Percentiles rank a stretch among this genome's conserved stretches.
Conservation (phyloP, 306 rosid genomes). For the Inga oerstediana region DNA sequence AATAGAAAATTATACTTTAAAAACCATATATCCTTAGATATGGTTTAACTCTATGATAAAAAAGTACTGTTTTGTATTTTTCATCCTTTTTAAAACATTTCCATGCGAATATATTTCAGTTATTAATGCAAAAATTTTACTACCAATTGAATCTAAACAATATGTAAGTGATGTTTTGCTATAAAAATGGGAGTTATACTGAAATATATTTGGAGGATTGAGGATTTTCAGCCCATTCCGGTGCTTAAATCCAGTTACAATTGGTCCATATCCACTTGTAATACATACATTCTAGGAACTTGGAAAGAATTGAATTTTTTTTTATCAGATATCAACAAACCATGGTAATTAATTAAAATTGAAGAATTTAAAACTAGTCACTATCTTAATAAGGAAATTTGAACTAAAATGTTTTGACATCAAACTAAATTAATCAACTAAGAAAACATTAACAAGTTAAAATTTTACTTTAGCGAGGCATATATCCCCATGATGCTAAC, state of each 20-base stretch:
- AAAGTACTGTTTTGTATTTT: background rate
- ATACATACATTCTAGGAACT: too few relatives aligned
- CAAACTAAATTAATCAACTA: background rate
- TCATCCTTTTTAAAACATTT: background rate
- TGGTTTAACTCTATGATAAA: conserved; percentile 33
- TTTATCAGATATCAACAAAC: too few relatives aligned
- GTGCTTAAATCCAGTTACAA: conserved; percentile 58
- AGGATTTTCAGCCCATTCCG: conserved; percentile 90
- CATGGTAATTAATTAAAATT: too few relatives aligned
- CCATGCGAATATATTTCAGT: background rate
- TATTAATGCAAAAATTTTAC: conserved; percentile 1
- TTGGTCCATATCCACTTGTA: too few relatives aligned
- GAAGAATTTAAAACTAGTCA: too few relatives aligned
- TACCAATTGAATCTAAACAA: conserved; percentile 6
- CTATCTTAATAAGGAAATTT: too few relatives aligned
- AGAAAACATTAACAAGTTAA: too few relatives aligned
- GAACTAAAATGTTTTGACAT: background rate
- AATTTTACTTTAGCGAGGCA: too few relatives aligned
- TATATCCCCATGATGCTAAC: too few relatives aligned
- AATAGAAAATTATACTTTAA: too few relatives aligned
- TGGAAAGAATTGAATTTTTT: too few relatives aligned
- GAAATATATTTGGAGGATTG: conserved; percentile 94
- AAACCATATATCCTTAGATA: conserved; percentile 83
- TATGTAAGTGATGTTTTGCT: conserved; percentile 28
- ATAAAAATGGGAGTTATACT: conserved; percentile 36